Evolutionary conservation across 768 basidiomycete genomes (phyloP), one percentile per base, ranked within the genome.

Genomic region (Suillus subalutaceus): DNA sequence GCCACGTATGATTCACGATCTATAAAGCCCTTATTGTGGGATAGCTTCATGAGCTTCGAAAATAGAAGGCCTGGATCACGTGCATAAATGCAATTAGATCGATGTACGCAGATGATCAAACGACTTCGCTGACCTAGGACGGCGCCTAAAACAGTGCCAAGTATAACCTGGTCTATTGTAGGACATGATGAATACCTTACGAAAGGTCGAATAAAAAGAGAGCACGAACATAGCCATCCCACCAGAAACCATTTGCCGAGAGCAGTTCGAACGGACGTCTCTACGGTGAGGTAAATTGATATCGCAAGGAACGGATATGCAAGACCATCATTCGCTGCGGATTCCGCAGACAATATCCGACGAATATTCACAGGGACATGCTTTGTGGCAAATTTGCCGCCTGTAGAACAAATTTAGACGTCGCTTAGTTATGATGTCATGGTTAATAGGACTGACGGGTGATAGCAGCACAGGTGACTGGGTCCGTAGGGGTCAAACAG

Each of bases 251-350:
- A 97, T 72, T 95, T 86, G 15, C 83, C 88, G 41, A 97, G 79
- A 6, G 95, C 94, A 12, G 82, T 82, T 0, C 81, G 78, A 16
- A 79, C 82, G 4, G 88, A 85, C 0, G 83, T 72, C 68, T 97
- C 93, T 6, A 94, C 69, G 12, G 89, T 90, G 56, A 99, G 82
- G 75, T 97, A 98, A 12, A 99, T 83, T 3, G 96, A 88, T 62
- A 99, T 83, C 35, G 87, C 86, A 64, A 98, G 82, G 75, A 98
- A 98, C 0, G 96, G 96, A 75, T 96, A 97, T 2, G 96, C 95
- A 16, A 98, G 84, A 2, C 97, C 97, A 70, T 99, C 97, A 77
- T 99, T 99, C 8, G 93, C 90, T 0, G 96, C 97, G 6, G 92
- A 93, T 78, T 99, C 97, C 0, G 93, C 94, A 0, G 92, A 86